Conservation (phyloP, 2,329 filamentous ascomycete species). For the Podosphaera leucotricha region DNA sequence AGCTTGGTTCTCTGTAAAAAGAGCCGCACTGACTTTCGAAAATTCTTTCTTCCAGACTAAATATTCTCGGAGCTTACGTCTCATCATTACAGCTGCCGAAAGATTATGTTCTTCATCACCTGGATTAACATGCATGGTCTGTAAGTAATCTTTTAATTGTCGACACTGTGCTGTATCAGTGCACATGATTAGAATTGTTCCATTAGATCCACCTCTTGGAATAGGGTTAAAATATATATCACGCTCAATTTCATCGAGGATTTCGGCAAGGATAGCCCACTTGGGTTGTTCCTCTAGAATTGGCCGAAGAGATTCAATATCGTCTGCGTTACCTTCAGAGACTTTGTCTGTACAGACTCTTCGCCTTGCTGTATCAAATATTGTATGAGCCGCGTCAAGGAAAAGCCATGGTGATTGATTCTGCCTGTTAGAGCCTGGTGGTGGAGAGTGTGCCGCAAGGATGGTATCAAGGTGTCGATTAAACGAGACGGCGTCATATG, state of each 20-base stretch:
- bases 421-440: constrained; percentile 65
- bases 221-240: constrained; percentile 67
- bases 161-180: constrained; percentile 65
- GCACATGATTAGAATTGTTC: constrained; percentile 91
- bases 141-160: constrained; percentile 74
- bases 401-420: constrained; percentile 93
- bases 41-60: constrained; percentile 81
- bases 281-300: constrained; percentile 89
- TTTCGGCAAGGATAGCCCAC: constrained; percentile 71
- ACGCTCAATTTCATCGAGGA: constrained; percentile 78
- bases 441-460: constrained; percentile 68
- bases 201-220: constrained; percentile 61
- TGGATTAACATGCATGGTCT: constrained; percentile 62
- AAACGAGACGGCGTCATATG: constrained; percentile 76
- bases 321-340: constrained; percentile 13
- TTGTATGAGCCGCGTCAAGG: constrained; percentile 77
- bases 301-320: constrained; percentile 32
- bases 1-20: constrained; percentile 63
- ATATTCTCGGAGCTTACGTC: constrained; percentile 65
- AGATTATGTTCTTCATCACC: constrained; percentile 30
- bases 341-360: constrained; percentile 59
- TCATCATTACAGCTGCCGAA: constrained; percentile 74
- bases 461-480: constrained; percentile 87
- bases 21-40: constrained; percentile 53
- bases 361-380: constrained; percentile 74